These are phyloP conservation scores for Septoria petroselini DNA, from an alignment of 2,329 filamentous ascomycete genomes.

Conservation along the genomic window DNA sequence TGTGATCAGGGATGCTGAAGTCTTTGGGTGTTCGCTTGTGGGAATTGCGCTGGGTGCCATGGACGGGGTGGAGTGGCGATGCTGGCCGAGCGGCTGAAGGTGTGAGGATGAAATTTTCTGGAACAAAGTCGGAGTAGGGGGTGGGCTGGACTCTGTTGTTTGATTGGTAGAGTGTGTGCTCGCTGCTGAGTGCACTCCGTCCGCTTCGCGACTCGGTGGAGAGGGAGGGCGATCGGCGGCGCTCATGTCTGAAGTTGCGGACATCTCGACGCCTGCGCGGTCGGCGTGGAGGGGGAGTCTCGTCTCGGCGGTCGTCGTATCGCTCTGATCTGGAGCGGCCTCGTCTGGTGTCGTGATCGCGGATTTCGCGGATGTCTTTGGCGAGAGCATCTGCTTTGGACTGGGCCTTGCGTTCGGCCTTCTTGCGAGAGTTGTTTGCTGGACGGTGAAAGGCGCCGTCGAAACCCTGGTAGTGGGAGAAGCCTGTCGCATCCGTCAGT, in stretches of 20 bases:
- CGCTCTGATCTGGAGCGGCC: not conserved
- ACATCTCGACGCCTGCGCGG: not conserved
- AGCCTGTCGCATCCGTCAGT: constrained; percentile 3
- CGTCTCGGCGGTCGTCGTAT: not conserved
- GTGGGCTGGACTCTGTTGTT: constrained; percentile 11
- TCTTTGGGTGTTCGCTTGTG: constrained; percentile 19
- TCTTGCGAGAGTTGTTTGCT: constrained; percentile 24
- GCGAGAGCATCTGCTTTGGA: constrained; percentile 9
- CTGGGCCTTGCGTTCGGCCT: constrained; percentile 16
- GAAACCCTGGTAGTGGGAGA: constrained; percentile 29
- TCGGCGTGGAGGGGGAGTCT: not conserved
- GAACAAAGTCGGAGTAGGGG: constrained; percentile 15
- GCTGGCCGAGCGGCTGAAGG: not conserved
- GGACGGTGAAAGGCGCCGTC: constrained; percentile 26
- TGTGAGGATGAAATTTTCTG: constrained; percentile 16
- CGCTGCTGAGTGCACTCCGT: constrained; percentile 1
- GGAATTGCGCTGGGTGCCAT: constrained; percentile 17
- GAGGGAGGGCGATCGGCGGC: constrained; percentile 1
- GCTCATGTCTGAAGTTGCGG: not conserved
- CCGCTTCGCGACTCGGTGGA: not conserved
- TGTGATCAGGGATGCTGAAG: constrained; percentile 22
- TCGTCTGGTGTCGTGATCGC: not conserved
- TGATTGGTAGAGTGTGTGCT: not conserved
- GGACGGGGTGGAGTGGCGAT: constrained; percentile 16
- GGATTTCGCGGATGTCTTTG: not conserved